Base-by-base conservation (phyloP, 495 filamentous ascomycete genomes). In the Bacidia gigantensis region DNA sequence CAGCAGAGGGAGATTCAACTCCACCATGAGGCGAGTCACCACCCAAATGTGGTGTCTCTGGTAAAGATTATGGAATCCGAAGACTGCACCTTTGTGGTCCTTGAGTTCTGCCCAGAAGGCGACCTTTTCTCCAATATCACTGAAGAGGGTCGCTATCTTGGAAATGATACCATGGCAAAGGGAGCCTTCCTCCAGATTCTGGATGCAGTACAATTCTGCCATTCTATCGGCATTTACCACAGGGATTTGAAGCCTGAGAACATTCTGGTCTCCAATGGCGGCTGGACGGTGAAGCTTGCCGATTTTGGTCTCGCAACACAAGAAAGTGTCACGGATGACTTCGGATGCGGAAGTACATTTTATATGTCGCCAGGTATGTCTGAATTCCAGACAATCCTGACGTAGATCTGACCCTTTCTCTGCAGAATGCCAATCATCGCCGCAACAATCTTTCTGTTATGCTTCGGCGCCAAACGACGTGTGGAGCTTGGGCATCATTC, bases 231-330 rank as follows among this genome's bases (percentile, higher is more conserved):
- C 55, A 95, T 99, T 59, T 99, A 95, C 74, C 92, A 97, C 67
- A 78, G 92, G 67, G 92, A 99, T 66, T 72, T 99, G 46, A 99
- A 99, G 75, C 92, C 92, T 29, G 92, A 99, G 72, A 97, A 99
- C 69, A 86, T 99, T 51, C 72, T 99, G 61, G 92, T 97, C 51
- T 84, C 85, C 55, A 82, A 94, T 69, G 72, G 78, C 52, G 90
- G 89, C 52, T 77, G 81, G 68, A 89, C 86, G 22, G 87, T 95
- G 60, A 95, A 97, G 69, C 77, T 99, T 49, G 92, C 93, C 56
- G 92, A 97, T 65, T 99, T 99, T 73, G 92, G 93, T 62, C 77
- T 97, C 38, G 92, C 92, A 41, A 97, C 87, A 21, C 78, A 78
- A 26, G 86, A 90, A 53, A 76, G 81, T 50, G 70, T 81, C 54